phyloP scores from a whole-genome alignment of 345 rosid species.

The Gossypium longicalyx region DNA sequence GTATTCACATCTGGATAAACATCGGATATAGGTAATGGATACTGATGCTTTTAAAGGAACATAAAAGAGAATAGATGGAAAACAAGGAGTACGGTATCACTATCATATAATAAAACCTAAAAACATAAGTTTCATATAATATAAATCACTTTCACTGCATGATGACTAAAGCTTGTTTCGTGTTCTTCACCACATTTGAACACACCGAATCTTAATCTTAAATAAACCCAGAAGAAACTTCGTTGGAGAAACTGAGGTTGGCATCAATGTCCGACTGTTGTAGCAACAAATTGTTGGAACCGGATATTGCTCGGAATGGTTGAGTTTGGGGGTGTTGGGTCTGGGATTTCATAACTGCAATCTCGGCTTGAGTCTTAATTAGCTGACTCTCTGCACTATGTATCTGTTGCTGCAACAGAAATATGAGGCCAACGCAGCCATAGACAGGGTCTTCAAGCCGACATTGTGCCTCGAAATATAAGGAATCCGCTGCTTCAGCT shows the following conservation, averaged over 20 bases:
- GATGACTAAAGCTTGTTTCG: not conserved
- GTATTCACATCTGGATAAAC: too few relatives aligned
- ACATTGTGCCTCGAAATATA: slow-evolving; percentile 53
- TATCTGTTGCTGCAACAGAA: slow-evolving; percentile 43
- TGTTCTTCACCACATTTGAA: not conserved
- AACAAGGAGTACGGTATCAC: not conserved
- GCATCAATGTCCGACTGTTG: not conserved
- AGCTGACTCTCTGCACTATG: slow-evolving; percentile 35
- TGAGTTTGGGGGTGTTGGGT: not conserved
- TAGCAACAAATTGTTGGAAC: not conserved
- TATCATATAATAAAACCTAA: not conserved
- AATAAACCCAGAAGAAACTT: not conserved
- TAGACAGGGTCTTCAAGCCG: slow-evolving; percentile 56
- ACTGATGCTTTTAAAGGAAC: too few relatives aligned
- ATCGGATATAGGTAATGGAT: too few relatives aligned
- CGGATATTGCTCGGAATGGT: not conserved
- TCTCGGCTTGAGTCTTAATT: slow-evolving; percentile 45
- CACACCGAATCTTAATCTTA: not conserved
- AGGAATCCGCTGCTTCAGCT: slow-evolving; percentile 46
- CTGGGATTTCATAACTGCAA: slow-evolving; percentile 20
- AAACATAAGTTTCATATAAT: not conserved
- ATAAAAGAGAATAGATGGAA: too few relatives aligned
- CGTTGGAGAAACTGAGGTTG: not conserved
- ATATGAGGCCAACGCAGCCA: slow-evolving; percentile 55
- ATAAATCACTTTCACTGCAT: not conserved